Evolutionary conservation across 129 eudicot genomes (phyloP), one percentile per base, ranked within the genome.

Genomic region (Kitagawia praeruptora): DNA sequence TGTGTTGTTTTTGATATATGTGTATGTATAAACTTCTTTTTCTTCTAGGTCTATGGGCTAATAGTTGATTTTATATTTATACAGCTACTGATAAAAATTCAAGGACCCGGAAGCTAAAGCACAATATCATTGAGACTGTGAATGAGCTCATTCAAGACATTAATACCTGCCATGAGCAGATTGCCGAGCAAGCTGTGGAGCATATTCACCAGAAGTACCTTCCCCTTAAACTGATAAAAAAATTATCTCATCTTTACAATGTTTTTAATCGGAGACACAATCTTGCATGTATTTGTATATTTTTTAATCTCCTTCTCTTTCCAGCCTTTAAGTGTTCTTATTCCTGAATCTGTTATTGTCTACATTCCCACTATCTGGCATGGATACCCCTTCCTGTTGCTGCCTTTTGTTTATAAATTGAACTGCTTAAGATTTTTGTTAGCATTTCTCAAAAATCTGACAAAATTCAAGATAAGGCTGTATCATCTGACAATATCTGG

Each of bases 131-230:
- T 39, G 98, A 95, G 88, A 85, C 91, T 10, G 98, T 95, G 45
- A 95, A 95, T 85, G 98, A 95, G 74, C 96, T 95, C 47, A 92
- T 95, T 81, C 96, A 89, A 87, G 98, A 95, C 81, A 90, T 95
- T 79, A 80, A 89, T 42, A 87, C 98, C 78, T 95, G 97, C 89
- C 98, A 95, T 85, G 97, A 95, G 81, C 92, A 79, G 84, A 95
- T 95, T 78, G 97, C 98, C 4, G 98, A 95, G 82, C 97, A 95
- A 89, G 98, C 98, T 18, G 94, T 95, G 51, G 98, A 95, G 87
- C 98, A 90, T 84, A 95, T 95, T 81, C 98, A 95, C 79, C 98
- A 95, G 38, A 95, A 95, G 98, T 95, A 95, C 72, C 77, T 69
- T 49, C 10, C 42, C 56, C 58, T 6, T 46, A 16, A 15, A 51